Conservation (phyloP, 169 alveolate genomes). For the Sarcocystis neurona region DNA sequence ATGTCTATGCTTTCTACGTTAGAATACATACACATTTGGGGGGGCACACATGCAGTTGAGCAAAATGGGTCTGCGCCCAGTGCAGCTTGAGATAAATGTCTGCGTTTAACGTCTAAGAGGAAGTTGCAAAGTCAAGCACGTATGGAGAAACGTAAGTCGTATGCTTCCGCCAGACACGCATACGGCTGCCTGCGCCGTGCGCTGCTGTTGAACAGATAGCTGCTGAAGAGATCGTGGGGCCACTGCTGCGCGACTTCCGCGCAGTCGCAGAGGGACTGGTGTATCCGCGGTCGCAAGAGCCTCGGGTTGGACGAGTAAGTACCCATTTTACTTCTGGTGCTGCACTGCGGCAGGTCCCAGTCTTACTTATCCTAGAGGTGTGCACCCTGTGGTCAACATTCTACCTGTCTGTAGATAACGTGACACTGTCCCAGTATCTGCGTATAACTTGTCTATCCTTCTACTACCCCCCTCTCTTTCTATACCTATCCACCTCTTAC, state of each 20-base stretch:
- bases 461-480: not conserved
- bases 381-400: not conserved
- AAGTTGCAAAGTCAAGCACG: no score
- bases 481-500: not conserved
- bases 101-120: no score
- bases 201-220: not conserved
- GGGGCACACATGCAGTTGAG: no score
- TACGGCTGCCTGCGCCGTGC: not conserved
- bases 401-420: no score
- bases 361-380: not conserved
- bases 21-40: no score
- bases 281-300: constrained; percentile 5
- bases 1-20: no score
- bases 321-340: not conserved
- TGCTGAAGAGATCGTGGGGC: not conserved
- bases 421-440: not conserved
- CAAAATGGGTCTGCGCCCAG: no score
- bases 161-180: not conserved
- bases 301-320: not conserved
- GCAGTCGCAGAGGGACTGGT: not conserved
- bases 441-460: not conserved
- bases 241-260: not conserved
- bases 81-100: no score
- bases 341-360: not conserved
- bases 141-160: no score